Base-by-base conservation (phyloP, 345 rosid species). In the Citrus glauca region DNA sequence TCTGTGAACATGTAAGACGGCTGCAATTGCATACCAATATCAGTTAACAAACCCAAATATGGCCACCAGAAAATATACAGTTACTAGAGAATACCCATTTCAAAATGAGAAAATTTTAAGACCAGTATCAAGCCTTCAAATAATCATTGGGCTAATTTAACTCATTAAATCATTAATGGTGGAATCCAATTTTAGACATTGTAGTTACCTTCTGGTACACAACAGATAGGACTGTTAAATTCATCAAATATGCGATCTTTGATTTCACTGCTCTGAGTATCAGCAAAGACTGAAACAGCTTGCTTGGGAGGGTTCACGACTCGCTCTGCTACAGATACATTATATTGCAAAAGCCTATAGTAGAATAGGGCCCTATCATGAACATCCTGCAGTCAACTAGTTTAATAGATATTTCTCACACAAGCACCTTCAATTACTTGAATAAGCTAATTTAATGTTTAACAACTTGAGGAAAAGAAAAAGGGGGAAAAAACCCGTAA, bases 311-410 rank as follows among this genome's bases (percentile, higher is more conserved):
- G 99, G 83, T 95, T 94, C 78, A 92, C 97, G 6, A 91, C 91
- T 72, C 87, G 85, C 82, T 92, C 97, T 75, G 98, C 97, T 38
- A 86, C 88, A 27, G 97, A 86, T 78, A 90, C 91, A 80, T 92
- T 80, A 69, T 91, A 65, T 73, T 88, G 94, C 86, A 96, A 87
- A 82, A 94, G 92, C 87, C 99, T 93, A 82, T 91, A 92, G 89
- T 96, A 96, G 91, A 96, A 92, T 80, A 96, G 85, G 86, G 98
- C 98, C 84, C 99, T 87, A 78, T 96, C 99, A 82, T 96, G 99
- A 87, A 96, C 98, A 88, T 96, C 99, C 98, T 96, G 92, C 82
- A 82, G 77, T 75, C 67, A 77, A 74, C 66, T 68, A 38, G 75
- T 79, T 85, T 69, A 80, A 84, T 71, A 56, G 20, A 45, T 38